A percentile compares a stretch with the other conserved stretches of the same genome.
Evolutionary conservation across 2,329 filamentous ascomycete genomes (phyloP).

Genomic region (Elsinoe arachidis): DNA sequence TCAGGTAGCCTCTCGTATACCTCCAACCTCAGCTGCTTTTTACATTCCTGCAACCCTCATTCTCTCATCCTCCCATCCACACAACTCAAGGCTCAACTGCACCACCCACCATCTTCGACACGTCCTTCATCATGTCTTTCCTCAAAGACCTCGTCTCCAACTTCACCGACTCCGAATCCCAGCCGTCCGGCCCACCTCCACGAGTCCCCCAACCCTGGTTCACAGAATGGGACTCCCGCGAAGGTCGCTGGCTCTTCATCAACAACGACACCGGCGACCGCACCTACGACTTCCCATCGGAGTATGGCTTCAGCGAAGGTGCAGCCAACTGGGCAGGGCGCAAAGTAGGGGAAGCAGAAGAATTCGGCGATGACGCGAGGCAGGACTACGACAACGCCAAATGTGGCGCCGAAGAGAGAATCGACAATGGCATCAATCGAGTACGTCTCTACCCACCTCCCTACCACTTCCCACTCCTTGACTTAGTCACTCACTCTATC

Average conservation of each 20-base stretch:
- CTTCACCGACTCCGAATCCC: slow-evolving; percentile 18
- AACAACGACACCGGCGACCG: slow-evolving; percentile 40
- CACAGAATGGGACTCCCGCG: slow-evolving; percentile 36
- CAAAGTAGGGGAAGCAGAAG: slow-evolving; percentile 21
- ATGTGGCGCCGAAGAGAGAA: background rate
- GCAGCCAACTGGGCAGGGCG: slow-evolving; percentile 37
- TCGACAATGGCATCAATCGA: background rate
- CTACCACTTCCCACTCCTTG: background rate
- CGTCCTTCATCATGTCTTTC: slow-evolving; percentile 19
- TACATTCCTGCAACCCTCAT: too few relatives aligned
- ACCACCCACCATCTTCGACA: background rate
- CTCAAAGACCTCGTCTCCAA: slow-evolving; percentile 25
- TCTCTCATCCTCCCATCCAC: background rate
- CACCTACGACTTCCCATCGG: slow-evolving; percentile 22
- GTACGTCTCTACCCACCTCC: background rate
- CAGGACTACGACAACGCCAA: background rate
- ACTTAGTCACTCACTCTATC: slow-evolving; percentile 18
- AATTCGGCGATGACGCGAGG: background rate
- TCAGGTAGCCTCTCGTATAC: background rate
- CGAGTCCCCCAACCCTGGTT: slow-evolving; percentile 36
- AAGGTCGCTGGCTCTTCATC: slow-evolving; percentile 37
- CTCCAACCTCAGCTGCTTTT: background rate
- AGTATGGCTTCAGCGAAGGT: slow-evolving; percentile 23
- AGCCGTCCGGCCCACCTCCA: slow-evolving; percentile 20
- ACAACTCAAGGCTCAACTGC: background rate